These are phyloP conservation scores for Calophaca sinica DNA, from an alignment of 306 rosid species.

Conservation along the genomic window DNA sequence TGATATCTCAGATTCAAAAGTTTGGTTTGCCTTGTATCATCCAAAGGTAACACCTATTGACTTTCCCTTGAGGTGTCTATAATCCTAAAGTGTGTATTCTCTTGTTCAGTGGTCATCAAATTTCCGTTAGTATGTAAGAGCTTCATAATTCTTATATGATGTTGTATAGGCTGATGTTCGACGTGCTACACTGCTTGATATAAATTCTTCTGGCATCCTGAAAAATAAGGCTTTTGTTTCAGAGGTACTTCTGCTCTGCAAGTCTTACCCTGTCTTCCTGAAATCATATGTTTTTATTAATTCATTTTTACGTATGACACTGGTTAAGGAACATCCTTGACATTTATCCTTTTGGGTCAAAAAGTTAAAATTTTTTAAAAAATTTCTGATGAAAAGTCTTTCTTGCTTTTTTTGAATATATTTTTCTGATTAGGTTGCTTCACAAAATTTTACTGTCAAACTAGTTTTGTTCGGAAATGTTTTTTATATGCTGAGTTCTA, in stretches of 20 bases:
- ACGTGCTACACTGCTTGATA: constrained; percentile 62
- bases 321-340: constrained; percentile 25
- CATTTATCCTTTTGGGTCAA: background rate
- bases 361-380: background rate
- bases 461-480: background rate
- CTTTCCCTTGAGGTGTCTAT: constrained; percentile 28
- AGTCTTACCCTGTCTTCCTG: background rate
- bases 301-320: constrained; percentile 7
- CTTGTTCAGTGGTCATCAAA: constrained; percentile 17
- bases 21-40: constrained; percentile 87
- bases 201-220: constrained; percentile 61
- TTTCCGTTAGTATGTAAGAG: constrained; percentile 9
- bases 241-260: constrained; percentile 55
- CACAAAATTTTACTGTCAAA: background rate
- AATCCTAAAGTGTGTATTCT: constrained; percentile 33
- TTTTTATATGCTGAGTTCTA: background rate
- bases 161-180: constrained; percentile 81
- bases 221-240: constrained; percentile 57
- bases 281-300: background rate
- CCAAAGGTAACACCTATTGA: constrained; percentile 65
- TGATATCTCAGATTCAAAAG: constrained; percentile 64
- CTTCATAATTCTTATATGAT: constrained; percentile 36
- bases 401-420: background rate
- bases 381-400: constrained; percentile 6
- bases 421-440: constrained; percentile 8